Conservation (phyloP, 306 rosid species). For the Cucumis hystrix region DNA sequence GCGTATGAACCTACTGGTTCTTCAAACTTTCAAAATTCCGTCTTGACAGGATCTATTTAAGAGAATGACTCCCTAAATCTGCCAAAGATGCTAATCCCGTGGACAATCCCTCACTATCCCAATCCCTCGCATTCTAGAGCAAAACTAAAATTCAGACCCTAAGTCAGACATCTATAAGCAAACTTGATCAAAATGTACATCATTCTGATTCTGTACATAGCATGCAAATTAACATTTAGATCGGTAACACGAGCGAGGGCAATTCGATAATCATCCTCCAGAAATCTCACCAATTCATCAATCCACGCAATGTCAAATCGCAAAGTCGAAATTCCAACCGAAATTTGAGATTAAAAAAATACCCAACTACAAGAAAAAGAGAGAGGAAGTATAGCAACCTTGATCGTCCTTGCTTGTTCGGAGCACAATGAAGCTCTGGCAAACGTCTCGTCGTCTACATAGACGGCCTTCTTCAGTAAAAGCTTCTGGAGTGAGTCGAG, state of each 20-base stretch:
- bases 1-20: background rate
- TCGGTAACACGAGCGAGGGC: background rate
- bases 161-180: background rate
- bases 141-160: background rate
- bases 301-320: background rate
- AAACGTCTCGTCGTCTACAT: conserved; percentile 75
- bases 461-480: conserved; percentile 73
- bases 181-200: conserved; percentile 30
- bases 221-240: background rate
- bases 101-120: background rate
- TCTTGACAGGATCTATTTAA: background rate
- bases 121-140: background rate
- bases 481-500: conserved; percentile 76
- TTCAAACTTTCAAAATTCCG: background rate
- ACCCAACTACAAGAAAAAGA: background rate
- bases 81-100: background rate
- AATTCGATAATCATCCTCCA: background rate
- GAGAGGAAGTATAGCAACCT: conserved; percentile 17
- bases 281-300: background rate
- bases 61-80: background rate
- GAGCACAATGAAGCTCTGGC: conserved; percentile 79
- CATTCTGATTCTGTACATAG: background rate
- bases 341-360: background rate
- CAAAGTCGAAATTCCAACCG: background rate
- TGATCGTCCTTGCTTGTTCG: conserved; percentile 83